Conservation (phyloP, 495 filamentous ascomycete species). For the Talaromyces nanjingensis region DNA sequence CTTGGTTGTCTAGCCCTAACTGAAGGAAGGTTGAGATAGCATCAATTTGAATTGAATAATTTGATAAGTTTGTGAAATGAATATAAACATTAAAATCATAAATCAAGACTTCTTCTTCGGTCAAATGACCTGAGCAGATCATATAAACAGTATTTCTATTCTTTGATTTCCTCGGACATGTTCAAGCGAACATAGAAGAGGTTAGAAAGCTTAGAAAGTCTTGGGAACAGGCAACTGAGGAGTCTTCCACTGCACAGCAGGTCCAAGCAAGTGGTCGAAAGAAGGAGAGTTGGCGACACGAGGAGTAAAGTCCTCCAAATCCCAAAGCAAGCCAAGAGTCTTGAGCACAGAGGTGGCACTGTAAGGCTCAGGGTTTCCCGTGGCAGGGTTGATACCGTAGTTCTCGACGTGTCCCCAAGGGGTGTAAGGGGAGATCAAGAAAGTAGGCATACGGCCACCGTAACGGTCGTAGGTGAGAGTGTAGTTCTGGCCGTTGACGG, state of each 20-base stretch:
- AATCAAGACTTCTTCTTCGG: not conserved
- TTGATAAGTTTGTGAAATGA: not conserved
- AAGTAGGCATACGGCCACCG: conserved; percentile 41
- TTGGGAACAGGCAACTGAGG: conserved; percentile 7
- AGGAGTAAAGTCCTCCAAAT: conserved; percentile 36
- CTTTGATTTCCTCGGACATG: too few relatives aligned
- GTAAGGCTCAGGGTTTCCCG: conserved; percentile 28
- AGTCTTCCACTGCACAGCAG: not conserved
- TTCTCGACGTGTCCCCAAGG: conserved; percentile 39
- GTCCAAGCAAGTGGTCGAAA: conserved; percentile 34
- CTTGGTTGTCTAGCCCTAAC: not conserved
- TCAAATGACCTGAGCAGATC: not conserved
- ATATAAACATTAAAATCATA: not conserved
- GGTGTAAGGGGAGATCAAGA: conserved; percentile 45
- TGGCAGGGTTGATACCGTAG: conserved; percentile 26
- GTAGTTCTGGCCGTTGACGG: conserved; percentile 31
- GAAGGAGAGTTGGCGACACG: conserved; percentile 30
- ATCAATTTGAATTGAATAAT: not conserved
- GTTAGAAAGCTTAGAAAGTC: not conserved
- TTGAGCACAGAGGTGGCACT: conserved; percentile 32
- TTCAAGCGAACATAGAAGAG: not conserved
- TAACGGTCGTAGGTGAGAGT: conserved; percentile 42
- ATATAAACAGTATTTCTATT: not conserved
- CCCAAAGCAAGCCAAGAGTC: conserved; percentile 39
- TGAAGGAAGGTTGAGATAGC: not conserved